phyloP scores from a whole-genome alignment of 2,329 filamentous ascomycete species.

The Hymenoscyphus fraxineus region DNA sequence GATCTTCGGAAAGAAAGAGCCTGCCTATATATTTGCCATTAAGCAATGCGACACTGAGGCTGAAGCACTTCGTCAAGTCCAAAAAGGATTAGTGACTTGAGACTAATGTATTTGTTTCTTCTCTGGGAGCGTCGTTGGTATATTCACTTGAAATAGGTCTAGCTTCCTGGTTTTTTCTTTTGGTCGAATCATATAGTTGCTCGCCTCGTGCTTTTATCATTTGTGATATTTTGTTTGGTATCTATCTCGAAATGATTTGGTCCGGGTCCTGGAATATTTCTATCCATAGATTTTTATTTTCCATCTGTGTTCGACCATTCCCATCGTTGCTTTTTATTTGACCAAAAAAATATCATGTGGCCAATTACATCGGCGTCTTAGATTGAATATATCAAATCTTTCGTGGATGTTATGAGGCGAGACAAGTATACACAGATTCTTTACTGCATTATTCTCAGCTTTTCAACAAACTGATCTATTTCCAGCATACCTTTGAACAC shows the following conservation, averaged over 20 bases:
- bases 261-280: neutral
- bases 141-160: neutral
- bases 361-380: neutral
- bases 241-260: too few relatives aligned
- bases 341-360: neutral
- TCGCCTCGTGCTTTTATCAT: too few relatives aligned
- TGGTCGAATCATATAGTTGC: neutral
- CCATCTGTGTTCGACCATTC: neutral
- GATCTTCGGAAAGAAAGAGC: neutral
- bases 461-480: too few relatives aligned
- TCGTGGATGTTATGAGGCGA: neutral
- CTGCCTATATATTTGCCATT: constrained; percentile 3
- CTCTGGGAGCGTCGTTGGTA: too few relatives aligned
- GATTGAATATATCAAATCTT: neutral
- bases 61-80: constrained; percentile 6
- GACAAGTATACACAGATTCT: too few relatives aligned
- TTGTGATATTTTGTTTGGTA: too few relatives aligned
- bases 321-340: neutral
- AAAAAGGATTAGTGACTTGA: constrained; percentile 5
- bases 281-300: neutral
- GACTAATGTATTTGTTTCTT: neutral
- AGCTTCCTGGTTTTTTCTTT: neutral
- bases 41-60: constrained; percentile 11
- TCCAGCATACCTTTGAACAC: too few relatives aligned
- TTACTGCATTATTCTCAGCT: too few relatives aligned